These are phyloP conservation scores for Cyclanthera cordifolia DNA, from an alignment of 306 rosid species.

Conservation along the genomic window DNA sequence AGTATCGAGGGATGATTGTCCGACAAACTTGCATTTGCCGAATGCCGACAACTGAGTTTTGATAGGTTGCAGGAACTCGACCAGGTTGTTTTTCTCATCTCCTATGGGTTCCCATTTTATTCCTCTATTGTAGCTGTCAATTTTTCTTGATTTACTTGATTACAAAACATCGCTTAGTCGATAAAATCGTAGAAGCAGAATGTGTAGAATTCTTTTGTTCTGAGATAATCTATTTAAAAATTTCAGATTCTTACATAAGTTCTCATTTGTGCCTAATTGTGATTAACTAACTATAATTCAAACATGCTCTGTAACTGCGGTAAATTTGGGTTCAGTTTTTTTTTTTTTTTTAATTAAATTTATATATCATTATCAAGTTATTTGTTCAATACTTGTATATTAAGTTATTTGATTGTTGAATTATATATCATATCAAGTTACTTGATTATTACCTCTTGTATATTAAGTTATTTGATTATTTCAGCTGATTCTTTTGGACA, in stretches of 20 bases:
- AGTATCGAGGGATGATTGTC: constrained; percentile 19
- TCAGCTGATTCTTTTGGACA: too few relatives aligned
- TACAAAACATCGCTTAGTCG: background rate
- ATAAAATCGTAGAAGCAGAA: background rate
- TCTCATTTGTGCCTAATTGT: background rate
- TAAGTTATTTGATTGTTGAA: too few relatives aligned
- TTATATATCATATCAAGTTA: too few relatives aligned
- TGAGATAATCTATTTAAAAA: background rate
- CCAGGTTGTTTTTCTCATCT: constrained; percentile 23
- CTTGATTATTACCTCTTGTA: too few relatives aligned
- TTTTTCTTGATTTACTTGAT: background rate
- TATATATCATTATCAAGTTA: too few relatives aligned
- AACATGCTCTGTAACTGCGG: background rate
- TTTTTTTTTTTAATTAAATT: too few relatives aligned
- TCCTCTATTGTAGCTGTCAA: constrained; percentile 25
- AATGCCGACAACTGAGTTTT: constrained; percentile 28
- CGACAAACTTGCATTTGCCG: constrained; percentile 26
- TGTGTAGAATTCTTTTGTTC: constrained; percentile 6
- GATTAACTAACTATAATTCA: too few relatives aligned
- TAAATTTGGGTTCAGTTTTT: background rate
- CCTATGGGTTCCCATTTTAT: constrained; percentile 18
- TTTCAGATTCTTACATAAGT: background rate
- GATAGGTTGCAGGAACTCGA: constrained; percentile 17
- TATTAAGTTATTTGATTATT: too few relatives aligned
- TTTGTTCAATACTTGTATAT: too few relatives aligned